Evolutionary conservation across 371 early-diverging fungal species (phyloP), one percentile per base, ranked within the genome.

Genomic region (Blakeslea trispora): DNA sequence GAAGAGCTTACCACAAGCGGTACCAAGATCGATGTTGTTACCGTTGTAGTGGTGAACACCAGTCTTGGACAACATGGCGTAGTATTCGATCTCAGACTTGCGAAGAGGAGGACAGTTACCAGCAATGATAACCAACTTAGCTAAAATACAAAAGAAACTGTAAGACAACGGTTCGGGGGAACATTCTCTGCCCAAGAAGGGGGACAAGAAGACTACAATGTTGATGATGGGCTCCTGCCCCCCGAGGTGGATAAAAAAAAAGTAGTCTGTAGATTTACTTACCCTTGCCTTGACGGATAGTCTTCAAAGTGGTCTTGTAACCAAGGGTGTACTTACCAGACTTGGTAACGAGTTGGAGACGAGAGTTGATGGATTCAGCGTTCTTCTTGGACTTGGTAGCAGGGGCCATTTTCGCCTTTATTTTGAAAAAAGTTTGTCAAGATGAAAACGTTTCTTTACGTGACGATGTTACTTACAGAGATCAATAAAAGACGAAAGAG

Each of bases 51-150:
- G 97, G 91, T 96, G 97, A 67, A 98, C 99, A 85, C 88, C 89
- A 75, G 98, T 97, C 92, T 97, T 97, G 85, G 96, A 93, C 77
- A 98, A 87, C 99, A 98, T 98, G 80, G 99, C 99, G 84, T 97
- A 97, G 94, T 98, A 98, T 87, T 98, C 98, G 72, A 98, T 89
- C 90, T 98, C 99, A 57, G 95, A 94, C 89, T 97, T 97, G 82
- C 99, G 89, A 76, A 98, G 91, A 73, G 98, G 94, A 63, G 98
- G 98, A 85, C 94, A 93, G 94, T 98, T 98, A 71, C 92, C 95
- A 67, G 98, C 90, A 79, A 98, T 90, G 85, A 98, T 89, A 80
- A 98, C 85, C 71, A 97, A 87, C 92, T 96, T 96, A 84, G 96
- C 94, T 92, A 83, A 49, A 54, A 23, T 28, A 7, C 3, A 55